Evolutionary conservation across 1,284 basidiomycete genomes (phyloP).

Genomic region (Microbotryomycetes sp.): DNA sequence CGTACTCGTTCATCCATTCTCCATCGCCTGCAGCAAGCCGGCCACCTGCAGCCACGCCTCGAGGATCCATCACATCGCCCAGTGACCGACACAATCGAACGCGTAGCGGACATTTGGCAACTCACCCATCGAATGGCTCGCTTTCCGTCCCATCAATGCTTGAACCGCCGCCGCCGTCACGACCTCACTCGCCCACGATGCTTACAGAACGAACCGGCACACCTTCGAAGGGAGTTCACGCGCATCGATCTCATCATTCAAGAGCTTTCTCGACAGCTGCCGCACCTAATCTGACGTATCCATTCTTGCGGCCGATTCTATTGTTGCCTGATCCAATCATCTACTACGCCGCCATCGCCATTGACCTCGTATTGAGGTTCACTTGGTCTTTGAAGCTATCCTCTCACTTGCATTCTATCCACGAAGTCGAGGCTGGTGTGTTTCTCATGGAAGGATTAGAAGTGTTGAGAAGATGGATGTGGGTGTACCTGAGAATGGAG

Average conservation of each 20-base stretch:
- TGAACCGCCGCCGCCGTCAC: constrained; percentile 28
- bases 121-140: neutral
- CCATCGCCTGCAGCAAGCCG: constrained; percentile 1
- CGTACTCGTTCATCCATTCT: constrained; percentile 23
- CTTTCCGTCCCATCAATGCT: neutral
- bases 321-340: constrained; percentile 67
- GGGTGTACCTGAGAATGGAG: constrained; percentile 93
- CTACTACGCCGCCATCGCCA: constrained; percentile 75
- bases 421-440: constrained; percentile 74
- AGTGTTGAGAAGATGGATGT: constrained; percentile 83
- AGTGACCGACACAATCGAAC: constrained; percentile 2
- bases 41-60: neutral
- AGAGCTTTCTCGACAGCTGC: constrained; percentile 33
- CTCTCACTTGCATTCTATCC: constrained; percentile 73
- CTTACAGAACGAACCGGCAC: constrained; percentile 2
- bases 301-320: constrained; percentile 61
- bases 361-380: constrained; percentile 84
- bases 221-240: neutral
- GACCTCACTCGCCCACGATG: constrained; percentile 48
- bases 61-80: neutral
- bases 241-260: constrained; percentile 29
- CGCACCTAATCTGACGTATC: constrained; percentile 45
- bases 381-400: constrained; percentile 92
- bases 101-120: neutral
- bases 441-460: constrained; percentile 90